Evolutionary conservation across 164 flowering plant species (phyloP).

Genomic region (Chimonanthus praecox): DNA sequence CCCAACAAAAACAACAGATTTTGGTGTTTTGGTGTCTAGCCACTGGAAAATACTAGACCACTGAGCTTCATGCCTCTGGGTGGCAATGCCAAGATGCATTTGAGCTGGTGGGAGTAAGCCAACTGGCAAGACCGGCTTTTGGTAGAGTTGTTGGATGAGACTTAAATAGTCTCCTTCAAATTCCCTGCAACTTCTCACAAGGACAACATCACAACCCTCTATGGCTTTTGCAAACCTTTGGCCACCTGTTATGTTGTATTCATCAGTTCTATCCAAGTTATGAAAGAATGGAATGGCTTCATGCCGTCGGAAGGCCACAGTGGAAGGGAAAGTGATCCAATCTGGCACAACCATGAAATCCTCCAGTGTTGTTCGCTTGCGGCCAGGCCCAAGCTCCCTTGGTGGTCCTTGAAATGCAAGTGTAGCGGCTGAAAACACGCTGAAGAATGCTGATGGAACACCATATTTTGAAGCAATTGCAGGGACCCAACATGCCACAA

Average conservation of each 20-base stretch:
- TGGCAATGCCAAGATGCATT: too few species aligned
- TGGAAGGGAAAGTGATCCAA: conserved; percentile 24
- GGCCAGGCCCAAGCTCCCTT: neutral
- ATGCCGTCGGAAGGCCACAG: conserved; percentile 12
- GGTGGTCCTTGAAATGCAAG: conserved; percentile 13
- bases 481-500: conserved; percentile 20
- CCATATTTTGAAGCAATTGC: conserved; percentile 14
- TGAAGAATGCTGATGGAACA: conserved; percentile 14
- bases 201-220: conserved; percentile 13
- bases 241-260: conserved; percentile 13
- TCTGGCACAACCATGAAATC: conserved; percentile 18
- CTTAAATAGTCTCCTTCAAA: conserved; percentile 28
- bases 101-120: conserved; percentile 36
- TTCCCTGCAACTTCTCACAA: conserved; percentile 28
- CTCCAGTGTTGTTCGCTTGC: conserved; percentile 8
- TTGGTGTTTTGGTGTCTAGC: conserved; percentile 30
- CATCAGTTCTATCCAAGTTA: conserved; percentile 1
- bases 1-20: conserved; percentile 28
- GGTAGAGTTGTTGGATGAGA: conserved; percentile 9
- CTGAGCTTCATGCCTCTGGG: neutral
- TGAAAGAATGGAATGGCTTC: conserved; percentile 9
- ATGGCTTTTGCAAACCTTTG: conserved; percentile 9
- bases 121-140: conserved; percentile 29
- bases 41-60: conserved; percentile 26
- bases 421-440: conserved; percentile 13